A percentile compares a stretch with the other conserved stretches of the same genome.
These are phyloP conservation scores for Naganishia sp. DNA, from an alignment of 1,284 basidiomycete genomes.

Conservation along the genomic window DNA sequence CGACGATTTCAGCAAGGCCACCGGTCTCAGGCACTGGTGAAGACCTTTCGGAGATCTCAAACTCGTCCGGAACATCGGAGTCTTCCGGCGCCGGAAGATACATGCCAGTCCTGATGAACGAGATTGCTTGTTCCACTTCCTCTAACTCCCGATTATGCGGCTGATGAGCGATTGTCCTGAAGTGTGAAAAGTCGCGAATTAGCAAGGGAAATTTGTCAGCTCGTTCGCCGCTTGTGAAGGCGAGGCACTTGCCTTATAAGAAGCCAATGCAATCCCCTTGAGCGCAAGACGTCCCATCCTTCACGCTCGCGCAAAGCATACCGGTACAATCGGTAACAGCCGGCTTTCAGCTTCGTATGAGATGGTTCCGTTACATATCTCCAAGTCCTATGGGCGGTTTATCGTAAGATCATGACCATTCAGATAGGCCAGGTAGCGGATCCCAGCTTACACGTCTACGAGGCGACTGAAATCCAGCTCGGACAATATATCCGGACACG, in stretches of 20 bases:
- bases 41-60: constrained; percentile 9
- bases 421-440: too few species aligned
- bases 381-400: constrained; percentile 60
- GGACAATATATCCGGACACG: constrained; percentile 61
- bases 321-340: constrained; percentile 82
- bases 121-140: constrained; percentile 94
- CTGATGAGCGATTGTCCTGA: constrained; percentile 38
- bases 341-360: constrained; percentile 74
- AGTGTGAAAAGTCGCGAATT: constrained; percentile 63
- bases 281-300: constrained; percentile 47
- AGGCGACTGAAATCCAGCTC: constrained; percentile 72
- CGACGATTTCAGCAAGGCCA: constrained; percentile 33
- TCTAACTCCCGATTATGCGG: constrained; percentile 69
- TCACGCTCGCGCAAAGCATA: constrained; percentile 72
- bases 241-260: constrained; percentile 68
- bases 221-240: not conserved
- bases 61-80: not conserved
- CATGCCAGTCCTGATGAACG: constrained; percentile 81
- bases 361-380: constrained; percentile 74
- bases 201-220: constrained; percentile 22
- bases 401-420: too few species aligned
- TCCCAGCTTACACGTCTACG: constrained; percentile 63
- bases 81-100: constrained; percentile 46
- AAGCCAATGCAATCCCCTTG: constrained; percentile 74
- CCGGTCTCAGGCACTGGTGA: constrained; percentile 32